Evolutionary conservation across 805 yeast genomes (phyloP).

Genomic region (Wickerhamomyces strasburgensis): DNA sequence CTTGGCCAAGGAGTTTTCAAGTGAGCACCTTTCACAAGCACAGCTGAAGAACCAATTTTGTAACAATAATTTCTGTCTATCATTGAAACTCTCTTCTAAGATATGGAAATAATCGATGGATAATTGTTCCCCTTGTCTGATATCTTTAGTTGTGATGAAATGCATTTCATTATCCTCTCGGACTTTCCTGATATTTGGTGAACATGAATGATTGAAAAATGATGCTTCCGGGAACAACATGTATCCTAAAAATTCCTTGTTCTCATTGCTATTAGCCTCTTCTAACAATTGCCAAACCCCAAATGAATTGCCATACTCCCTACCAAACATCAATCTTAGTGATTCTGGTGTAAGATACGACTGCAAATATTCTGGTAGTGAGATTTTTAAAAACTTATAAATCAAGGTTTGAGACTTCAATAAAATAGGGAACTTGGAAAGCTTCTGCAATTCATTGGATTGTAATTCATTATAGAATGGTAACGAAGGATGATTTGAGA

Average conservation of each 20-base stretch:
- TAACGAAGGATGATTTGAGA: conserved; percentile 15
- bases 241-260: conserved; percentile 53
- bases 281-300: conserved; percentile 55
- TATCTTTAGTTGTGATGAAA: conserved; percentile 38
- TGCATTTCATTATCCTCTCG: conserved; percentile 35
- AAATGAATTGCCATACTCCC: conserved; percentile 62
- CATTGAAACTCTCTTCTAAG: conserved; percentile 33
- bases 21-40: conserved; percentile 42
- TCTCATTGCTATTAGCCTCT: conserved; percentile 33
- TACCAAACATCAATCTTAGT: conserved; percentile 47
- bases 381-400: conserved; percentile 41
- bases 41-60: conserved; percentile 61
- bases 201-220: conserved; percentile 63
- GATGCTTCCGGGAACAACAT: conserved; percentile 60
- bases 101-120: conserved; percentile 60
- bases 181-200: conserved; percentile 47
- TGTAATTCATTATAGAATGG: conserved; percentile 39
- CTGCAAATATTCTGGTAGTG: conserved; percentile 33
- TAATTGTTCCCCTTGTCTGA: conserved; percentile 43
- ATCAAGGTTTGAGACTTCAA: conserved; percentile 42
- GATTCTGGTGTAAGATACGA: conserved; percentile 32
- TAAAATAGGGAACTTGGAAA: conserved; percentile 41
- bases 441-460: conserved; percentile 45
- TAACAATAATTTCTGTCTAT: conserved; percentile 37
- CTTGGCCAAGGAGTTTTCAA: conserved; percentile 10